Conservation (phyloP, 2,329 filamentous ascomycete genomes). For the Cercospora brassicicola region DNA sequence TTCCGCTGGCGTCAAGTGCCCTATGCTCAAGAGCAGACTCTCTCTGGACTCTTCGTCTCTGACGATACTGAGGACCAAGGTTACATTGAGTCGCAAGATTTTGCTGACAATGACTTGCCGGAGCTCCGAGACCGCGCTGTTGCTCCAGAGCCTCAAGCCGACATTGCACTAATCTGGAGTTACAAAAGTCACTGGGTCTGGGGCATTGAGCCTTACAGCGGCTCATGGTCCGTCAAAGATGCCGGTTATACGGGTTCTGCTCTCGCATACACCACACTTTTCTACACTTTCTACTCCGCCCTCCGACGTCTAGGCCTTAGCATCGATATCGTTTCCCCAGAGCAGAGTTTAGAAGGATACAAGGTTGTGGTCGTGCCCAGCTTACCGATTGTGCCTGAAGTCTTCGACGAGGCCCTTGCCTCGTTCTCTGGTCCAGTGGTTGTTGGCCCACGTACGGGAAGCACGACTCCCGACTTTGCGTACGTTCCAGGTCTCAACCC, state of each 20-base stretch:
- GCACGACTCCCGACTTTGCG: conserved; percentile 26
- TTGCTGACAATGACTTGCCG: conserved; percentile 25
- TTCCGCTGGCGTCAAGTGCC: conserved; percentile 31
- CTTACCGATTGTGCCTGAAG: conserved; percentile 27
- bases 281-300: conserved; percentile 29
- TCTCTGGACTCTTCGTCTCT: conserved; percentile 26
- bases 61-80: conserved; percentile 27
- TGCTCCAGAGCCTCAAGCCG: conserved; percentile 17
- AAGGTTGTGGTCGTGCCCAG: conserved; percentile 29
- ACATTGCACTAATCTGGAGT: conserved; percentile 27
- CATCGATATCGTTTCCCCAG: conserved; percentile 29
- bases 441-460: conserved; percentile 27
- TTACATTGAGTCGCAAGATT: conserved; percentile 24
- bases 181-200: conserved; percentile 30
- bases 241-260: conserved; percentile 22
- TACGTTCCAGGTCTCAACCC: conserved; percentile 26
- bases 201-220: conserved; percentile 30
- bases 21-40: conserved; percentile 30
- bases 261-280: conserved; percentile 23
- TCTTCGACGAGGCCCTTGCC: conserved; percentile 21
- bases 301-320: conserved; percentile 28
- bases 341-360: conserved; percentile 25
- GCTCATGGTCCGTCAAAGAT: conserved; percentile 26
- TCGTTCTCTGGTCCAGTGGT: conserved; percentile 23
- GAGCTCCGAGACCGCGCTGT: conserved; percentile 3